Conservation (phyloP, 345 rosid genomes). For the Cardamine resedifolia region DNA sequence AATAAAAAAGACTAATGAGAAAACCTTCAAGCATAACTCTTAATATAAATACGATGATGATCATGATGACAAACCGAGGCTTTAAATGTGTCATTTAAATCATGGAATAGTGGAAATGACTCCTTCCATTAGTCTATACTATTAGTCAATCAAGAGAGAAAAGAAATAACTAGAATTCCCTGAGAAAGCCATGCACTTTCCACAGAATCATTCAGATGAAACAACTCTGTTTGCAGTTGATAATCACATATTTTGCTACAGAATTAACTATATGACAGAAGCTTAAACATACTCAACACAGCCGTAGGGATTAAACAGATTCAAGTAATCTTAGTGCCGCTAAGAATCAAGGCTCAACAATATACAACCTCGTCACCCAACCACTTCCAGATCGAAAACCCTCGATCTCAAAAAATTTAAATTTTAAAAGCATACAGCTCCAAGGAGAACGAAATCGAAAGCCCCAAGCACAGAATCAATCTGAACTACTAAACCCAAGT, state of each 20-base stretch:
- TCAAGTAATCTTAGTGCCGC: not conserved
- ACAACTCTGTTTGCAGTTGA: not conserved
- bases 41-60: not conserved
- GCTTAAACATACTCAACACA: conserved; percentile 2
- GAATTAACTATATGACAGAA: not conserved
- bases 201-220: not conserved
- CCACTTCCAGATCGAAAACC: conserved; percentile 12
- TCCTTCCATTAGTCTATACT: not conserved
- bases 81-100: not conserved
- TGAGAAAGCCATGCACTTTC: not conserved
- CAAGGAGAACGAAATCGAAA: not conserved
- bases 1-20: not conserved
- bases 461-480: not conserved
- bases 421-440: not conserved
- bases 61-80: not conserved
- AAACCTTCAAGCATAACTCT: not conserved
- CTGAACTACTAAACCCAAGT: not conserved
- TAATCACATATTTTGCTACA: not conserved
- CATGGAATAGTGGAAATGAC: not conserved
- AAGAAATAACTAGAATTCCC: not conserved
- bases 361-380: not conserved
- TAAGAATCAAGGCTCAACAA: not conserved
- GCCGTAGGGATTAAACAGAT: not conserved
- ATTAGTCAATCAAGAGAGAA: not conserved
- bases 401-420: not conserved